Percentiles rank a stretch among this genome's conserved stretches.
Evolutionary conservation across 2,329 filamentous ascomycete species (phyloP).

Genomic region (Ramichloridium luteum): DNA sequence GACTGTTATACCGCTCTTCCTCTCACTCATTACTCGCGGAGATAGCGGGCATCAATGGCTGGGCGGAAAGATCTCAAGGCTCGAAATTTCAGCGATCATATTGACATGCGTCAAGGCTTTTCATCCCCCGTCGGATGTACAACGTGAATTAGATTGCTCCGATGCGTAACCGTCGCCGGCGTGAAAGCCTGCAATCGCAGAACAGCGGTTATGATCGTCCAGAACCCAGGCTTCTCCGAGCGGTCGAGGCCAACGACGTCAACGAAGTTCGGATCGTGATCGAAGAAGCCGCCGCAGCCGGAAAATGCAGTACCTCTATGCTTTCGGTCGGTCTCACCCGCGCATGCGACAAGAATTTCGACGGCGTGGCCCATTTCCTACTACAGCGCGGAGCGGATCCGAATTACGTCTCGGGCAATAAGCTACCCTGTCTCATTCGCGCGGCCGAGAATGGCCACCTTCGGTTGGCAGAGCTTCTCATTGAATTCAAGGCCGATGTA

Average conservation of each 20-base stretch:
- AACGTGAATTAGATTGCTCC: no score
- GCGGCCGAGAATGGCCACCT: constrained; percentile 12
- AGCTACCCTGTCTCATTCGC: constrained; percentile 12
- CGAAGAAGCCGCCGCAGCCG: constrained; percentile 23
- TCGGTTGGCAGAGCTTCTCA: constrained; percentile 10
- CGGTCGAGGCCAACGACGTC: constrained; percentile 28
- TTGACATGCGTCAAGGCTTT: no score
- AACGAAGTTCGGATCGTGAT: constrained; percentile 24
- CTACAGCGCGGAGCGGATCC: constrained; percentile 29
- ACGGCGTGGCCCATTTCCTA: constrained; percentile 20
- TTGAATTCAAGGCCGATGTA: constrained; percentile 12
- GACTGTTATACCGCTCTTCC: no score
- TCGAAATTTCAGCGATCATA: no score
- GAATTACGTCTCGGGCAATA: constrained; percentile 18
- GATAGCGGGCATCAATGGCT: no score
- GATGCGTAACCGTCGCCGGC: no score
- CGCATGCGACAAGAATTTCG: constrained; percentile 27
- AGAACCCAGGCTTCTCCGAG: constrained; percentile 31
- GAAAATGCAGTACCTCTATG: constrained; percentile 28
- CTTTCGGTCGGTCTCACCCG: constrained; percentile 30
- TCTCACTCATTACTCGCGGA: no score
- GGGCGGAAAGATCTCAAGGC: no score
- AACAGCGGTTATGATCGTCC: constrained; percentile 20
- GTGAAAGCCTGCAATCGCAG: constrained; percentile 11
- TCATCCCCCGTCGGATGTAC: no score